Evolutionary conservation across 2,329 filamentous ascomycete species (phyloP).

Genomic region (Biscogniauxia marginata): DNA sequence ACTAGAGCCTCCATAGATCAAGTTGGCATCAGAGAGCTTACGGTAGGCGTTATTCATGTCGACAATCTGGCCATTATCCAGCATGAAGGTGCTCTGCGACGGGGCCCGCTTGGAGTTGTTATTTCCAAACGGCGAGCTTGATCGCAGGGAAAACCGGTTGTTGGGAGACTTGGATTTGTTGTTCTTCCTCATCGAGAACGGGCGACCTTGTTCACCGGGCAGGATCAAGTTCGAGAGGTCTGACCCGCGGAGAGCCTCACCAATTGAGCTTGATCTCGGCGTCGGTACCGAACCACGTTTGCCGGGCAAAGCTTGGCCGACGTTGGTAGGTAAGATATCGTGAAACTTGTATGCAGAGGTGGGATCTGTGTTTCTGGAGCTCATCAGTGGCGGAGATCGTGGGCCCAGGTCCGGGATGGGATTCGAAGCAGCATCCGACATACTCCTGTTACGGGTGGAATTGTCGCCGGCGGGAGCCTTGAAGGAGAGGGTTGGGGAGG

Average conservation of each 20-base stretch:
- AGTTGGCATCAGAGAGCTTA: slow-evolving; percentile 68
- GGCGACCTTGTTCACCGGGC: slow-evolving; percentile 43
- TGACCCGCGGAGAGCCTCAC: slow-evolving; percentile 52
- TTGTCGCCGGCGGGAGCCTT: slow-evolving; percentile 31
- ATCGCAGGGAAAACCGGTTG: slow-evolving; percentile 47
- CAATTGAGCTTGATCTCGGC: slow-evolving; percentile 42
- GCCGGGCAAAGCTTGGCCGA: slow-evolving; percentile 46
- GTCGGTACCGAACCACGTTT: slow-evolving; percentile 33
- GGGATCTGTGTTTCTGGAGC: slow-evolving; percentile 37
- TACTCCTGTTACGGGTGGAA: slow-evolving; percentile 47
- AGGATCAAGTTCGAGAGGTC: slow-evolving; percentile 51
- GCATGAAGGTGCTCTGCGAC: slow-evolving; percentile 43
- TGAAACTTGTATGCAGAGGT: slow-evolving; percentile 61
- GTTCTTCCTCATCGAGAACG: slow-evolving; percentile 38
- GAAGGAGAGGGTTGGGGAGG: slow-evolving; percentile 45
- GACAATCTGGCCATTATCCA: slow-evolving; percentile 60
- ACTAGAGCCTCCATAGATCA: slow-evolving; percentile 62
- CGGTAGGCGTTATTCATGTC: slow-evolving; percentile 71
- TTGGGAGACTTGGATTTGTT: slow-evolving; percentile 55
- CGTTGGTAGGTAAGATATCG: slow-evolving; percentile 53
- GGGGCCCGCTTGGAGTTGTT: slow-evolving; percentile 34
- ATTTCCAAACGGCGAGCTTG: slow-evolving; percentile 44
- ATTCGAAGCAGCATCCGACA: slow-evolving; percentile 52
- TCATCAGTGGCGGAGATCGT: slow-evolving; percentile 29
- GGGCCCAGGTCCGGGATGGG: slow-evolving; percentile 46